Evolutionary conservation across 768 basidiomycete genomes (phyloP).

Genomic region (Fomitopsis pulvina): DNA sequence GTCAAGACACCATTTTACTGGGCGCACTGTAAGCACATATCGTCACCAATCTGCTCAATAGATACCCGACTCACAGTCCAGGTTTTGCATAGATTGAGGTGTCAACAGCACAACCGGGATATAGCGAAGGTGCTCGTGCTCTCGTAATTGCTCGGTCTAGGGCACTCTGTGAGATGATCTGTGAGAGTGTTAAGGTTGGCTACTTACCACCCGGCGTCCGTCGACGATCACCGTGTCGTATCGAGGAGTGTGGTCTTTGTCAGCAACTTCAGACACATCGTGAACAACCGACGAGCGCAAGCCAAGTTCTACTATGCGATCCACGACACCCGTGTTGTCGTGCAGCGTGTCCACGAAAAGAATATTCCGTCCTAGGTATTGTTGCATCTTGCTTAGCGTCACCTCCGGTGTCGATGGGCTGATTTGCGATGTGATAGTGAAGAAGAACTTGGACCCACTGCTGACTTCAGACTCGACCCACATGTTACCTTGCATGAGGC

Average conservation of each 20-base stretch:
- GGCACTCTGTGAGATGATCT: neutral
- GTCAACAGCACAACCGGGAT: constrained; percentile 92
- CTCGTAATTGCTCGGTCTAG: constrained; percentile 85
- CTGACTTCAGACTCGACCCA: constrained; percentile 97
- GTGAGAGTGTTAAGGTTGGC: constrained; percentile 10
- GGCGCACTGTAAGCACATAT: constrained; percentile 18
- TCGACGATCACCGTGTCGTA: constrained; percentile 97
- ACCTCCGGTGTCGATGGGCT: constrained; percentile 67
- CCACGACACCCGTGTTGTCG: constrained; percentile 70
- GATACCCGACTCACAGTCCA: constrained; percentile 54
- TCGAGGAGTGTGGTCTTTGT: constrained; percentile 77
- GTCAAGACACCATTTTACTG: constrained; percentile 95
- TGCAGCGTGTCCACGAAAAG: constrained; percentile 84
- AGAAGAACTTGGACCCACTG: constrained; percentile 93
- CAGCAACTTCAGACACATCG: constrained; percentile 72
- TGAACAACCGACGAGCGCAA: constrained; percentile 72
- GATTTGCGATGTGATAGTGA: constrained; percentile 87
- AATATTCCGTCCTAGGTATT: constrained; percentile 83
- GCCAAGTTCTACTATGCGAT: constrained; percentile 72
- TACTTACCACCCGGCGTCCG: constrained; percentile 74
- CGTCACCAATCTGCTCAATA: constrained; percentile 8
- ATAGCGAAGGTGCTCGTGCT: constrained; percentile 91
- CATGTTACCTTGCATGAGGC: constrained; percentile 96
- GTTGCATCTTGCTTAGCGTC: constrained; percentile 72
- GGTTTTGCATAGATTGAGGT: constrained; percentile 60